These are phyloP conservation scores for Neofusicoccum sp. DNA, from an alignment of 2,329 filamentous ascomycete species.

Conservation along the genomic window DNA sequence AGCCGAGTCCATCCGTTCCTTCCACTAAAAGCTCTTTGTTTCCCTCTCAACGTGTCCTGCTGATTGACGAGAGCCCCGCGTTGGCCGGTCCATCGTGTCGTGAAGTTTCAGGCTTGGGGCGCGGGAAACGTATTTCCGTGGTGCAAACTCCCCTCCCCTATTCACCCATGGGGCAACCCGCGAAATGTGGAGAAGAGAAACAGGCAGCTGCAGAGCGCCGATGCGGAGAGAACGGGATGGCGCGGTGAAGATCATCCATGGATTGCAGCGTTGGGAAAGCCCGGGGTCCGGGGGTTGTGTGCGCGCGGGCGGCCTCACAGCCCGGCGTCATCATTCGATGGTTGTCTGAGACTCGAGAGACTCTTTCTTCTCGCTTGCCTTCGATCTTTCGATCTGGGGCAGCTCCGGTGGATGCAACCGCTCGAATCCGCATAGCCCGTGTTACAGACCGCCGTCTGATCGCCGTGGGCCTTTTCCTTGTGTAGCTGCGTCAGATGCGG, in stretches of 20 bases:
- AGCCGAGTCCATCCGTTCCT: neutral
- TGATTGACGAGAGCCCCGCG: too few relatives aligned
- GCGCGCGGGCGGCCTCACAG: neutral
- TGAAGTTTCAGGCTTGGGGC: too few relatives aligned
- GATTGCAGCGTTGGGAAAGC: neutral
- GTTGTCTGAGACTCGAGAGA: conserved; percentile 13
- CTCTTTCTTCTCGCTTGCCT: neutral
- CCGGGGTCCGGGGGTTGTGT: conserved; percentile 5
- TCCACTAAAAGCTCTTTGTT: too few relatives aligned
- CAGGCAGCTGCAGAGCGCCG: neutral
- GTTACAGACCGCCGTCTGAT: conserved; percentile 8
- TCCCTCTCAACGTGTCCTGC: too few relatives aligned
- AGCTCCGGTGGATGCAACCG: conserved; percentile 1
- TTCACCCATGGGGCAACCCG: conserved; percentile 11
- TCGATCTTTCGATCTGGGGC: neutral
- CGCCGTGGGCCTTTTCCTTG: neutral
- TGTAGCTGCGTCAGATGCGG: conserved; percentile 8
- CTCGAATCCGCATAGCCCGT: conserved; percentile 3
- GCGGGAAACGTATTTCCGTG: conserved; percentile 7
- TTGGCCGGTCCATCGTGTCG: too few relatives aligned
- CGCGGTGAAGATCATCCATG: neutral
- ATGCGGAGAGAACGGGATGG: neutral
- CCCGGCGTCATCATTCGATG: conserved; percentile 6
- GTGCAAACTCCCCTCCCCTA: neutral
- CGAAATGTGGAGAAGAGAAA: conserved; percentile 1